phyloP scores from a whole-genome alignment of 2,329 filamentous ascomycete species.

The Alternaria conjuncta region DNA sequence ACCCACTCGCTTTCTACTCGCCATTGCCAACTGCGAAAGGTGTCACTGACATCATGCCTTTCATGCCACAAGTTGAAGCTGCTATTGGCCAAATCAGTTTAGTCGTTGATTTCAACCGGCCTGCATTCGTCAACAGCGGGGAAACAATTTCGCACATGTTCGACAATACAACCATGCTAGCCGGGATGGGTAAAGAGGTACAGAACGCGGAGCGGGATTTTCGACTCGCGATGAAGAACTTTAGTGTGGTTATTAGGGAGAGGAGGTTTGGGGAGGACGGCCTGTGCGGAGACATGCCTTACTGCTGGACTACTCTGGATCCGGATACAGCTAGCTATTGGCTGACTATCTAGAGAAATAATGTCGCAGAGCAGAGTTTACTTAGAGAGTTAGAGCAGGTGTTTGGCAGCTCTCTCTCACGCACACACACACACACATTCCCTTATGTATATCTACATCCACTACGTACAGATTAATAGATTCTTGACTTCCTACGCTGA shows the following conservation, averaged over 20 bases:
- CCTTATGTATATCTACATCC: background rate
- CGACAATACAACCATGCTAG: background rate
- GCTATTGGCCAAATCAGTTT: background rate
- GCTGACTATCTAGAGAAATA: background rate
- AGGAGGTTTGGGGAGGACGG: background rate
- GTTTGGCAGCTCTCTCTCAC: background rate
- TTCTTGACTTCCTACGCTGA: background rate
- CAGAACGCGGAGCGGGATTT: background rate
- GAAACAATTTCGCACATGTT: slow-evolving; percentile 1
- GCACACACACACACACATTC: background rate
- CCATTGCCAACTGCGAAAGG: background rate
- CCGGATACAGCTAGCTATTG: background rate
- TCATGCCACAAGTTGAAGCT: slow-evolving; percentile 1
- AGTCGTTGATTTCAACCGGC: background rate
- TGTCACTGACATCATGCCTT: background rate
- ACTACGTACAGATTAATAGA: background rate
- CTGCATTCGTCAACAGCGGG: background rate
- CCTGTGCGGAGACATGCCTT: slow-evolving; percentile 2
- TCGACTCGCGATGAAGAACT: background rate
- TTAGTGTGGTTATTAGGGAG: background rate
- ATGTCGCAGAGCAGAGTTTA: background rate
- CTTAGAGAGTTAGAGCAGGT: background rate
- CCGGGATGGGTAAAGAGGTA: background rate
- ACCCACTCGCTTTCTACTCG: slow-evolving; percentile 6
- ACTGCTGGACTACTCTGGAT: background rate